Conservation (phyloP, 768 basidiomycete genomes). For the Phanerochaete sordida region DNA sequence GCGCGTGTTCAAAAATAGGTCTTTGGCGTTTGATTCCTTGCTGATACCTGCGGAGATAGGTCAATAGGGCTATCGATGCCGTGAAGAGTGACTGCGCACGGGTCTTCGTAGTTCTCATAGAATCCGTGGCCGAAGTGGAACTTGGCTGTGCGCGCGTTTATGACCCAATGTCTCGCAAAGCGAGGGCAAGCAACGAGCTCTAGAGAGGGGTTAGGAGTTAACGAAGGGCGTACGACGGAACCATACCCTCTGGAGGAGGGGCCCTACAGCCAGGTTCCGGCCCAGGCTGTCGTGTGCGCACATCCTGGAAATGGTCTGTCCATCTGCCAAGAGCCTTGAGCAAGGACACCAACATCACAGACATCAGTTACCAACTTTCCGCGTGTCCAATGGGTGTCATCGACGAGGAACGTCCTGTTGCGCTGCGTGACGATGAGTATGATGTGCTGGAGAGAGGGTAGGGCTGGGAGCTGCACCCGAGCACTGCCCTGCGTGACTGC, state of each 20-base stretch:
- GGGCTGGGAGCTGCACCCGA: too few species aligned
- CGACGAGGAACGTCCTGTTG: conserved; percentile 63
- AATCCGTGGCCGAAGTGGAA: conserved; percentile 61
- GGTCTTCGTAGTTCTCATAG: conserved; percentile 54
- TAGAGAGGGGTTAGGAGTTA: conserved; percentile 21
- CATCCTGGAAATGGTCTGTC: conserved; percentile 61
- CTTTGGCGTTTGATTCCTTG: conserved; percentile 52
- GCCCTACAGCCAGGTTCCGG: conserved; percentile 61
- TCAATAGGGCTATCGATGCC: conserved; percentile 1
- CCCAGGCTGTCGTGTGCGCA: conserved; percentile 50
- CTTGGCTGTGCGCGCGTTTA: conserved; percentile 62
- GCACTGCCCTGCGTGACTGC: neutral
- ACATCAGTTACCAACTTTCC: conserved; percentile 49
- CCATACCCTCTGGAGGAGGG: conserved; percentile 60
- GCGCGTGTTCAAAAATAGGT: conserved; percentile 48
- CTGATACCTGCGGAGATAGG: conserved; percentile 40
- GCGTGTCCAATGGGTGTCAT: conserved; percentile 71
- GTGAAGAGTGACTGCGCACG: conserved; percentile 39
- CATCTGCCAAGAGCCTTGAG: conserved; percentile 37
- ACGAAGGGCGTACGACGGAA: neutral
- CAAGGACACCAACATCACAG: neutral
- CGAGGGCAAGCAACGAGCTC: conserved; percentile 75
- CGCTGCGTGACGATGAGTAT: conserved; percentile 33
- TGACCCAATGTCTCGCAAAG: conserved; percentile 66
- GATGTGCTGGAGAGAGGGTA: too few species aligned